These are phyloP conservation scores for Neurospora sp. DNA, from an alignment of 495 filamentous ascomycete species.

Conservation along the genomic window DNA sequence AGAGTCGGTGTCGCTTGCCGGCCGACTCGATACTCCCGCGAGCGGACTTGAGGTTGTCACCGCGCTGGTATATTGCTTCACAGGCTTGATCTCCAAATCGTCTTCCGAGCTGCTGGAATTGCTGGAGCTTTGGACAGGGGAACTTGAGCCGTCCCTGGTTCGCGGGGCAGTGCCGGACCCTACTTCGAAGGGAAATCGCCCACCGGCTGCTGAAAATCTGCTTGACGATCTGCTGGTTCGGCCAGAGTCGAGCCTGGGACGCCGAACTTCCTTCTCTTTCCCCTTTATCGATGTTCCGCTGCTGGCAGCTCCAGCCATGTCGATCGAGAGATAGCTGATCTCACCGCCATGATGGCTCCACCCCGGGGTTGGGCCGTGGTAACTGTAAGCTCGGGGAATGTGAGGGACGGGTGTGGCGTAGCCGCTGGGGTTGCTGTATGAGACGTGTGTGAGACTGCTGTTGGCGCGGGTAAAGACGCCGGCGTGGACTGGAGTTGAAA, in stretches of 20 bases:
- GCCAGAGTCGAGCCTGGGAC: constrained; percentile 14
- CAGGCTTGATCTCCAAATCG: constrained; percentile 25
- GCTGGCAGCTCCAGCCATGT: background rate
- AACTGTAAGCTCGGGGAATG: constrained; percentile 32
- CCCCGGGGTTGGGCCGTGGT: constrained; percentile 24
- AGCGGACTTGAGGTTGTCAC: background rate
- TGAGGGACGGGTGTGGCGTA: constrained; percentile 31
- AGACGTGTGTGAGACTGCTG: constrained; percentile 32
- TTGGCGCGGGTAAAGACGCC: constrained; percentile 28
- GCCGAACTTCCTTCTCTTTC: constrained; percentile 27
- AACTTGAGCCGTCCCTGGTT: constrained; percentile 2
- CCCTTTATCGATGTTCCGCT: background rate
- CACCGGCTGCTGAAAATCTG: constrained; percentile 9
- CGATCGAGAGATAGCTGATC: constrained; percentile 12
- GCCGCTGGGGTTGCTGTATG: constrained; percentile 24
- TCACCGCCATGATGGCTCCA: constrained; percentile 16
- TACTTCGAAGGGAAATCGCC: constrained; percentile 4
- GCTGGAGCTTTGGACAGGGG: constrained; percentile 19
- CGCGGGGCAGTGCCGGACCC: background rate
- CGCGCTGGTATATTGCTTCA: constrained; percentile 1
- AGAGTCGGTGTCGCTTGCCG: constrained; percentile 10
- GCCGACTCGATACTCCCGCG: background rate
- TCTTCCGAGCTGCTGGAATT: constrained; percentile 25
- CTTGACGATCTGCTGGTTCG: constrained; percentile 20
- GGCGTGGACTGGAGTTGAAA: constrained; percentile 10